Percentiles rank a stretch among this genome's conserved stretches.
These are phyloP conservation scores for Crithidia bombi DNA, from an alignment of 208 protist species.

Conservation along the genomic window DNA sequence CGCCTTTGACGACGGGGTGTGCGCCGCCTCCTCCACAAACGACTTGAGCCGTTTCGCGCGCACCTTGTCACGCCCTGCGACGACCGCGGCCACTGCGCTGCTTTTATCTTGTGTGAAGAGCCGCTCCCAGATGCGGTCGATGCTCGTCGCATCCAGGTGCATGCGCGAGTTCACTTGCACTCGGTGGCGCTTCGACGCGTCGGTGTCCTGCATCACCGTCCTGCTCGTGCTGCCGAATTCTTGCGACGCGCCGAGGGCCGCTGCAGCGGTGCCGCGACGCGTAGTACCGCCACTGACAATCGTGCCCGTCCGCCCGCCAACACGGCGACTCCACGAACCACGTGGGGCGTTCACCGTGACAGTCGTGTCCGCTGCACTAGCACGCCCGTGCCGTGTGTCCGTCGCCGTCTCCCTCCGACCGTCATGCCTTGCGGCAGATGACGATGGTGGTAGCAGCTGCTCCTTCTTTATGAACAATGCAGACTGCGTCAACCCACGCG, in stretches of 20 bases:
- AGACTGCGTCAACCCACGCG: constrained; percentile 33
- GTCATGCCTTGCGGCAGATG: not conserved
- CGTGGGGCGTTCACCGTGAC: not conserved
- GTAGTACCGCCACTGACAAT: too few species aligned
- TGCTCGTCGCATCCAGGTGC: constrained; percentile 32
- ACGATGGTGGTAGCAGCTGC: too few species aligned
- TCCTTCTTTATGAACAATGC: constrained; percentile 14
- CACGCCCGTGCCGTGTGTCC: not conserved
- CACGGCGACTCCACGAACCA: not conserved
- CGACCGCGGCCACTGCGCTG: constrained; percentile 6
- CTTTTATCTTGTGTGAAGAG: constrained; percentile 28
- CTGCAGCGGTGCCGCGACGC: too few species aligned
- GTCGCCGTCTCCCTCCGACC: not conserved
- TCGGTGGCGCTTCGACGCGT: constrained; percentile 29
- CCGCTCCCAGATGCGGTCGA: constrained; percentile 32
- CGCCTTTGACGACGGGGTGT: constrained; percentile 2
- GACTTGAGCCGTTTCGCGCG: constrained; percentile 19
- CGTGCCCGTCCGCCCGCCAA: not conserved
- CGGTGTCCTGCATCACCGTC: constrained; percentile 22
- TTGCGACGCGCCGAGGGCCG: not conserved
- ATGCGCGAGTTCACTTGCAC: constrained; percentile 27
- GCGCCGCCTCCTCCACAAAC: not conserved
- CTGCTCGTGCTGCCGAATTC: not conserved
- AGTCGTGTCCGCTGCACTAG: not conserved
- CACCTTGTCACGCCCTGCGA: not conserved